phyloP scores from a whole-genome alignment of 2,329 filamentous ascomycete species.

The Fusarium siculi region DNA sequence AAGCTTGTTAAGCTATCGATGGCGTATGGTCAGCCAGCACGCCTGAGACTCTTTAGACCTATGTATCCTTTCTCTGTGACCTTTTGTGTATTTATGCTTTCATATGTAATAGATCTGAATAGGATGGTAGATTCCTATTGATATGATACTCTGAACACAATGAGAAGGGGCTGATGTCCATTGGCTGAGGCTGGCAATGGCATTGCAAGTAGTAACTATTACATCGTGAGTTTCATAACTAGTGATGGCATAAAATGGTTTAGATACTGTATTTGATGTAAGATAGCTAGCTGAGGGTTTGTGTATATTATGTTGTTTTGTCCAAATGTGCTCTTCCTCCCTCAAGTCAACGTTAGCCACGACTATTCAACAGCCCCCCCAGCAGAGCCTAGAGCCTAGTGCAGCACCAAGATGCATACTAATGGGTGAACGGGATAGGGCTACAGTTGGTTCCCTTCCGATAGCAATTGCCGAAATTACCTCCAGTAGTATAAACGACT shows the following conservation, averaged over 20 bases:
- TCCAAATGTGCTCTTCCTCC: not conserved
- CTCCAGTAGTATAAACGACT: not conserved
- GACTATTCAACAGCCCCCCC: rapidly evolving
- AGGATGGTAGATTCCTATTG: no score
- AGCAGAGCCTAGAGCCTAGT: not conserved
- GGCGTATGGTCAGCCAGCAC: no score
- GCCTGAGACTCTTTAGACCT: not conserved
- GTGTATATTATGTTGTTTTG: not conserved
- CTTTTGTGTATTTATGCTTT: no score
- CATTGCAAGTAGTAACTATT: not conserved
- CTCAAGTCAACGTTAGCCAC: rapidly evolving
- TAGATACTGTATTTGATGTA: not conserved
- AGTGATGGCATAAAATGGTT: not conserved
- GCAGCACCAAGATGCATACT: not conserved
- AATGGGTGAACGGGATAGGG: not conserved
- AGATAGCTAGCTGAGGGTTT: no score
- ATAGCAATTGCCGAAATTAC: not conserved
- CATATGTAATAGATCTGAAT: no score
- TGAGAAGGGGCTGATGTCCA: not conserved
- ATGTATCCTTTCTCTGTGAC: not conserved
- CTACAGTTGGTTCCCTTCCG: not conserved
- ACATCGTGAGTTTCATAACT: rapidly evolving
- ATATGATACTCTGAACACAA: no score
- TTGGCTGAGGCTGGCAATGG: not conserved
- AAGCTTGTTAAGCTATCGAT: no score